A percentile compares a stretch with the other conserved stretches of the same genome.
Conservation (phyloP, 108 stramenopile species). For the Cyclotella baltica region DNA sequence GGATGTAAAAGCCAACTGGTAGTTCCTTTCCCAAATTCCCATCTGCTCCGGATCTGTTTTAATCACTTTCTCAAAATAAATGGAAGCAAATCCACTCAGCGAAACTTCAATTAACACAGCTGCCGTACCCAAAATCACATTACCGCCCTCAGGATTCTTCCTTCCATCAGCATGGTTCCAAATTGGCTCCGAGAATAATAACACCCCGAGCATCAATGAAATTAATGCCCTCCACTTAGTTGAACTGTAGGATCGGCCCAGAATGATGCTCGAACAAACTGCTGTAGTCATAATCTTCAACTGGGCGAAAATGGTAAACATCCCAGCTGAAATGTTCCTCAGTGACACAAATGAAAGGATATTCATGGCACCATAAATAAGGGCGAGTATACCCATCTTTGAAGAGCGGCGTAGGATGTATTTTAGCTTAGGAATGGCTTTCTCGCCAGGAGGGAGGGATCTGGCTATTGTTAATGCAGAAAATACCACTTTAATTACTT, state of each 20-base stretch:
- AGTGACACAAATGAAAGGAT: conserved; percentile 89
- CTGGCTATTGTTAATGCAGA: conserved; percentile 65
- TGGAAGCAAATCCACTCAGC: conserved; percentile 92
- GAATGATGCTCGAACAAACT: conserved; percentile 81
- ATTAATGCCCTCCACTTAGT: conserved; percentile 93
- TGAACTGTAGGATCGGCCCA: conserved; percentile 78
- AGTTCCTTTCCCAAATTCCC: conserved; percentile 93
- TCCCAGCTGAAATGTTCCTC: conserved; percentile 90
- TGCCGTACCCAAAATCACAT: conserved; percentile 72
- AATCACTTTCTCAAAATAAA: conserved; percentile 96
- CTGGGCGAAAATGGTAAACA: conserved; percentile 91
- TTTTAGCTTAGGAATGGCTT: conserved; percentile 32
- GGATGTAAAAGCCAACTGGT: conserved; percentile 81
- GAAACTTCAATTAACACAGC: conserved; percentile 93
- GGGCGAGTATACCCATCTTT: conserved; percentile 89
- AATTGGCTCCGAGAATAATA: conserved; percentile 89
- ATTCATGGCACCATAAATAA: conserved; percentile 94
- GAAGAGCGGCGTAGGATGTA: conserved; percentile 73
- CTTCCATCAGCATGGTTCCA: conserved; percentile 55
- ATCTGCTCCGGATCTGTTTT: conserved; percentile 79
- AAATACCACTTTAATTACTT: conserved; percentile 82
- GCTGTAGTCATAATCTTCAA: conserved; percentile 96
- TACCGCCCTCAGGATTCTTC: conserved; percentile 59
- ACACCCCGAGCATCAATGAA: conserved; percentile 86
- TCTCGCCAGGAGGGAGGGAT: conserved; percentile 41